Conservation (phyloP, 176 grass and related monocot species). For the Oryza coarctata region DNA sequence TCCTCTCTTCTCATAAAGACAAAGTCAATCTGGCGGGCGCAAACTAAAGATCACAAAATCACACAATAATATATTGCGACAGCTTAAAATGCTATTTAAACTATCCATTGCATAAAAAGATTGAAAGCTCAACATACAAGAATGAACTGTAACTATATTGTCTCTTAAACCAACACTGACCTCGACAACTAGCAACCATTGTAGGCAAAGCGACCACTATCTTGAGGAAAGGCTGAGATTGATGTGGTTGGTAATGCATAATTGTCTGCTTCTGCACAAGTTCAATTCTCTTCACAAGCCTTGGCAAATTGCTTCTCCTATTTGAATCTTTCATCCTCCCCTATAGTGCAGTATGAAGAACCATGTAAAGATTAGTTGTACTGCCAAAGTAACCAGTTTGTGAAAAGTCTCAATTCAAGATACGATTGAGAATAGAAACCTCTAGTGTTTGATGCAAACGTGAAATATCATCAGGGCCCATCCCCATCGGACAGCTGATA, state of each 20-base stretch:
- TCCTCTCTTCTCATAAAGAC: no score
- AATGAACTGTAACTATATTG: neutral
- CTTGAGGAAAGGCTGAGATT: slow-evolving; percentile 87
- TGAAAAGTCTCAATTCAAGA: neutral
- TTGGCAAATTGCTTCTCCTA: slow-evolving; percentile 86
- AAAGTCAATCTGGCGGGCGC: no score
- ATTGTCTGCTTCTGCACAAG: slow-evolving; percentile 94
- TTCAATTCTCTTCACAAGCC: slow-evolving; percentile 86
- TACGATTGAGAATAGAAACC: slow-evolving; percentile 44
- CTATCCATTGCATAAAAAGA: slow-evolving; percentile 6
- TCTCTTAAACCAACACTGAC: slow-evolving; percentile 46
- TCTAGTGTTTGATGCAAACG: slow-evolving; percentile 81
- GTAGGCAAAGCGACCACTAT: slow-evolving; percentile 90
- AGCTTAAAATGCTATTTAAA: slow-evolving; percentile 19
- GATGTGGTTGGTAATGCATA: slow-evolving; percentile 88
- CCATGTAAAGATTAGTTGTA: slow-evolving; percentile 36
- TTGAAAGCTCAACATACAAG: neutral
- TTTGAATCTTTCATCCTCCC: slow-evolving; percentile 96
- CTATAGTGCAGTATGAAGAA: slow-evolving; percentile 44
- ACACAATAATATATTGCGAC: slow-evolving; percentile 16
- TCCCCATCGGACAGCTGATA: slow-evolving; percentile 66
- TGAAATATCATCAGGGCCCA: slow-evolving; percentile 93
- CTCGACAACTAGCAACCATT: slow-evolving; percentile 94
- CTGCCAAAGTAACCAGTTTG: slow-evolving; percentile 1
- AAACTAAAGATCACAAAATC: slow-evolving; percentile 2